A percentile compares a stretch with the other conserved stretches of the same genome.
phyloP scores from a whole-genome alignment of 2,329 filamentous ascomycete species.

The Talaromyces sp. region DNA sequence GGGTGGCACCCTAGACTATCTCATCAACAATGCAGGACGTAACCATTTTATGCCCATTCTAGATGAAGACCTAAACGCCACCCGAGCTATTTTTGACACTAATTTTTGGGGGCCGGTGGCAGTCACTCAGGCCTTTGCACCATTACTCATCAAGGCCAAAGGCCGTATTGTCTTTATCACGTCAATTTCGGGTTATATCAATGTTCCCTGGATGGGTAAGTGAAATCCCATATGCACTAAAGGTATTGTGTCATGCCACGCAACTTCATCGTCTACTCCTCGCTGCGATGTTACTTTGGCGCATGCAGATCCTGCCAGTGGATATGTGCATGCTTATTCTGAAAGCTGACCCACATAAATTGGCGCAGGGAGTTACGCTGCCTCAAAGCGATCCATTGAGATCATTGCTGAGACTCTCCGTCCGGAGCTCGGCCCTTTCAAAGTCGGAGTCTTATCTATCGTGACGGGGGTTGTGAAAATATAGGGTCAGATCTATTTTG shows the following conservation, averaged over 20 bases:
- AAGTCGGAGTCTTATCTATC: slow-evolving; percentile 22
- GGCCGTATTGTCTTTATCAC: slow-evolving; percentile 32
- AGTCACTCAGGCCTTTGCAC: slow-evolving; percentile 31
- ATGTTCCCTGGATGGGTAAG: slow-evolving; percentile 27
- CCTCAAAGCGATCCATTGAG: slow-evolving; percentile 26
- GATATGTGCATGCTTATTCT: not conserved
- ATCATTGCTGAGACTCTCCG: slow-evolving; percentile 25
- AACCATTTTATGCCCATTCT: slow-evolving; percentile 23
- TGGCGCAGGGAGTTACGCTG: slow-evolving; percentile 20
- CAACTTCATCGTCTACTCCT: not conserved
- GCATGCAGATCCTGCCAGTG: not conserved
- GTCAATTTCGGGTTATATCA: slow-evolving; percentile 30
- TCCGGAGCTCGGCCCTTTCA: slow-evolving; percentile 25
- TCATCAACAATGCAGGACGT: slow-evolving; percentile 32
- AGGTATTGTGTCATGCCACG: not conserved
- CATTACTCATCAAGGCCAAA: slow-evolving; percentile 27
- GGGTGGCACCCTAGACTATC: slow-evolving; percentile 34
- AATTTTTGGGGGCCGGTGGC: slow-evolving; percentile 37
- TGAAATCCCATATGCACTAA: slow-evolving; percentile 18
- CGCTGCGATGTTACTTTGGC: not conserved
- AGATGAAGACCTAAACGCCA: slow-evolving; percentile 24
- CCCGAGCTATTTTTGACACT: slow-evolving; percentile 30
- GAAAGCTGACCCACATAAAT: not conserved
- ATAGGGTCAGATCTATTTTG: slow-evolving; percentile 21
- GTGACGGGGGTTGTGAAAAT: slow-evolving; percentile 24